These are phyloP conservation scores for Carex sylvatica DNA, from an alignment of 202 grass and related monocot species.

Conservation along the genomic window DNA sequence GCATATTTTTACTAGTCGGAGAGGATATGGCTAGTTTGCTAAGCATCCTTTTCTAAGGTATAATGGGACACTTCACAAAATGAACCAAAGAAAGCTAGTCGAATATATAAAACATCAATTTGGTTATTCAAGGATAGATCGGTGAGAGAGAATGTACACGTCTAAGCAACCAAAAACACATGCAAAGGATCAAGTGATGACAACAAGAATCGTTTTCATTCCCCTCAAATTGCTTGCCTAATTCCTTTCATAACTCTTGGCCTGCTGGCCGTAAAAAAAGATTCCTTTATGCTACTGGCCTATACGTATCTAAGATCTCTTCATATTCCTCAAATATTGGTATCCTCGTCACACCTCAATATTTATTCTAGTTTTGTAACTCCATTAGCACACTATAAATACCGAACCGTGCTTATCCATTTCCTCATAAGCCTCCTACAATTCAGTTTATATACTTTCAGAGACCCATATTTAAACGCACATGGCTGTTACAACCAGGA, in stretches of 20 bases:
- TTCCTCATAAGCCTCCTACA: conserved; percentile 3
- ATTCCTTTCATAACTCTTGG: background rate
- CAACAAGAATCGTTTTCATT: conserved; percentile 1
- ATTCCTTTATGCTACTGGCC: background rate
- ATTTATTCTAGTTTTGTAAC: background rate
- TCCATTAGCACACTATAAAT: conserved; percentile 19
- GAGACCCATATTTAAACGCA: background rate
- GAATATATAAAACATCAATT: conserved; percentile 18
- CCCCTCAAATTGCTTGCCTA: background rate
- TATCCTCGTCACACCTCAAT: conserved; percentile 2
- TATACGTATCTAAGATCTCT: conserved; percentile 10
- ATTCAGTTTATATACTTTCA: background rate
- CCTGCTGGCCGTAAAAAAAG: background rate
- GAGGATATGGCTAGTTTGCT: background rate
- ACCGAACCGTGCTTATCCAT: background rate
- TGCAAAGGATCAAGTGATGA: conserved; percentile 15
- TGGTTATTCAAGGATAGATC: background rate
- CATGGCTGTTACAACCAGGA: conserved; percentile 1
- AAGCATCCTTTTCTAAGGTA: background rate
- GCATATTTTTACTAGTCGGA: background rate
- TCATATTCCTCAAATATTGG: conserved; percentile 23
- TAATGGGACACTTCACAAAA: background rate
- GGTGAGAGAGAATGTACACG: conserved; percentile 4
- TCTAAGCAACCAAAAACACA: conserved; percentile 14
- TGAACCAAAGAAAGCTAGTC: background rate